A percentile compares a stretch with the other conserved stretches of the same genome.
Conservation (phyloP, 1,284 basidiomycete species). For the Lentinula novae-zelandiae region DNA sequence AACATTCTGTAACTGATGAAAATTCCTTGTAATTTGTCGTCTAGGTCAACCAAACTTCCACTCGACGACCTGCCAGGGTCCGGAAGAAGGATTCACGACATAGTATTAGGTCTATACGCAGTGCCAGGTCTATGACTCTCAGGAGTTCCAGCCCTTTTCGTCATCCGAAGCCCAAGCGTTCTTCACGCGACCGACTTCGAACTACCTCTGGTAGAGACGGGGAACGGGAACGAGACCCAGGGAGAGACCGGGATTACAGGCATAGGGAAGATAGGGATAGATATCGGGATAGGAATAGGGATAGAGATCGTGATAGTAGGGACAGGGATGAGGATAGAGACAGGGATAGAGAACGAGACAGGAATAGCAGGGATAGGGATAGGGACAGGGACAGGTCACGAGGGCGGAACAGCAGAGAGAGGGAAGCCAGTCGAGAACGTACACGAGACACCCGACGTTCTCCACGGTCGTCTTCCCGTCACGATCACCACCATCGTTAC, state of each 20-base stretch:
- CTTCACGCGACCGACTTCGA: neutral
- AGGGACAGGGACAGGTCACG: neutral
- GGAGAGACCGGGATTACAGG: neutral
- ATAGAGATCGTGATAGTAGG: neutral
- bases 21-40: neutral
- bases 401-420: neutral
- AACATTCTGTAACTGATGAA: neutral
- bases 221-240: neutral
- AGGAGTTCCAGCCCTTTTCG: neutral
- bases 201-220: neutral
- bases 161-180: neutral
- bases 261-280: neutral
- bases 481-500: neutral
- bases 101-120: constrained; percentile 3
- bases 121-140: neutral
- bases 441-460: neutral
- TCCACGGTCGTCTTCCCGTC: neutral
- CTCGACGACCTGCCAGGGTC: neutral
- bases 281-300: neutral
- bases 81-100: constrained; percentile 9
- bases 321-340: neutral
- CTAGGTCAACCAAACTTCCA: neutral
- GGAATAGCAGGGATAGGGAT: neutral
- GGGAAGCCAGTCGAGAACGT: neutral
- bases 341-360: neutral